Conservation (phyloP, 2,329 filamentous ascomycete species). For the Phialocephala subalpina region DNA sequence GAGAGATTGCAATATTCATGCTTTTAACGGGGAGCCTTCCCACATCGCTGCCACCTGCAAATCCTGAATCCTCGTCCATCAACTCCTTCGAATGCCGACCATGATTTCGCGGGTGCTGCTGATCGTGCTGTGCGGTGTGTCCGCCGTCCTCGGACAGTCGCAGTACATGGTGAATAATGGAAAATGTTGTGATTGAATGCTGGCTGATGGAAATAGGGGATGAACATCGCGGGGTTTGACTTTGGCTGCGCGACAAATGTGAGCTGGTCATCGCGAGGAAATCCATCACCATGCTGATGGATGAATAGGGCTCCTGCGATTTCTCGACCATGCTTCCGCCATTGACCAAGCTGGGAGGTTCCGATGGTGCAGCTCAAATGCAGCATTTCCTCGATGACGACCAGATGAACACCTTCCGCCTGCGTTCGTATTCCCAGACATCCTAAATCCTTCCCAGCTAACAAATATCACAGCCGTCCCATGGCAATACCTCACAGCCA, state of each 20-base stretch:
- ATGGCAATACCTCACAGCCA: conserved; percentile 67
- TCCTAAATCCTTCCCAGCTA: not conserved
- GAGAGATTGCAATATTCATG: not conserved
- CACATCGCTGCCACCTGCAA: not conserved
- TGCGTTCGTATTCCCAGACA: conserved; percentile 44
- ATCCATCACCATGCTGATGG: not conserved
- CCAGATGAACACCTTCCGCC: conserved; percentile 62
- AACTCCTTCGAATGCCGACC: not conserved
- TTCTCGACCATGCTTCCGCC: conserved; percentile 40
- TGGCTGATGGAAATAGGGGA: conserved; percentile 7
- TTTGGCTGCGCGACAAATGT: conserved; percentile 19
- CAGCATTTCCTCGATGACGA: conserved; percentile 51
- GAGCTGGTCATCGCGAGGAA: not conserved
- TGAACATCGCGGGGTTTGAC: conserved; percentile 21
- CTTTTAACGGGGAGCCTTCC: not conserved
- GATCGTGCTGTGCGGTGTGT: not conserved
- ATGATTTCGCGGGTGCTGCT: conserved; percentile 1
- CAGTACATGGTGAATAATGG: conserved; percentile 1
- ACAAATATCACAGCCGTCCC: conserved; percentile 47
- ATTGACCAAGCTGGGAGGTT: conserved; percentile 40
- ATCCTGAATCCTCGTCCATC: not conserved
- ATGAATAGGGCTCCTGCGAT: not conserved
- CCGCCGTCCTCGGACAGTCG: not conserved
- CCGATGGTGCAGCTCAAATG: conserved; percentile 42
- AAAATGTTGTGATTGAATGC: not conserved